A percentile compares a stretch with the other conserved stretches of the same genome.
Evolutionary conservation across 73 alveolate genomes (phyloP).

Genomic region (Diophrys sp.): DNA sequence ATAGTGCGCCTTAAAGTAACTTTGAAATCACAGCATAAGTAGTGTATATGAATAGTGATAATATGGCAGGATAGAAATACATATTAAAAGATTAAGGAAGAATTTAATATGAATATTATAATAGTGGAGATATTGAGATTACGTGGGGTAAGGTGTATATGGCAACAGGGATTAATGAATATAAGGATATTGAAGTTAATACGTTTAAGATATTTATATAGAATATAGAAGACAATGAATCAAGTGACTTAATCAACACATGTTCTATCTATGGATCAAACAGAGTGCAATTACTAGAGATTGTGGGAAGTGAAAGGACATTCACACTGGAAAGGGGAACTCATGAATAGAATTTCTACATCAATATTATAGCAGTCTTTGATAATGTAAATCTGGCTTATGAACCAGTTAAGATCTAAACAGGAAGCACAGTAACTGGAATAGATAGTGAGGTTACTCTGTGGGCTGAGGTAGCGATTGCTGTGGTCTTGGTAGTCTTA

Average conservation of each 20-base stretch:
- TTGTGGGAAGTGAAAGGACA: too few relatives aligned
- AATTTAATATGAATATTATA: not conserved
- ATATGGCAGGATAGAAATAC: not conserved
- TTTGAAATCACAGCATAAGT: not conserved
- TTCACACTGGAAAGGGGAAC: too few relatives aligned
- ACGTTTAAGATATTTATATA: not conserved
- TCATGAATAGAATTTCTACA: too few relatives aligned
- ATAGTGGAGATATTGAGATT: not conserved
- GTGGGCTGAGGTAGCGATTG: not conserved
- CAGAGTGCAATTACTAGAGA: too few relatives aligned
- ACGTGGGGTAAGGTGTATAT: not conserved
- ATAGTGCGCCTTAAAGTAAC: too few relatives aligned
- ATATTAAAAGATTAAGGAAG: not conserved
- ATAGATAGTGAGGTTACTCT: not conserved
- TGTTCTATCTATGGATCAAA: too few relatives aligned
- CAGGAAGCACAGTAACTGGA: too few relatives aligned
- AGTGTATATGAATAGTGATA: not conserved
- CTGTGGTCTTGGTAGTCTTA: not conserved
- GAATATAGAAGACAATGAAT: not conserved
- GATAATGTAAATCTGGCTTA: not conserved
- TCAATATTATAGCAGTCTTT: not conserved
- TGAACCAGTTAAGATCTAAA: too few relatives aligned
- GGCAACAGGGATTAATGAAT: not conserved
- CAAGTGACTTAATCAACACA: not conserved
- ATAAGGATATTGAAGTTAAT: not conserved